Evolutionary conservation across 257 asterid species (phyloP).

Genomic region (Pogostemon cablin): DNA sequence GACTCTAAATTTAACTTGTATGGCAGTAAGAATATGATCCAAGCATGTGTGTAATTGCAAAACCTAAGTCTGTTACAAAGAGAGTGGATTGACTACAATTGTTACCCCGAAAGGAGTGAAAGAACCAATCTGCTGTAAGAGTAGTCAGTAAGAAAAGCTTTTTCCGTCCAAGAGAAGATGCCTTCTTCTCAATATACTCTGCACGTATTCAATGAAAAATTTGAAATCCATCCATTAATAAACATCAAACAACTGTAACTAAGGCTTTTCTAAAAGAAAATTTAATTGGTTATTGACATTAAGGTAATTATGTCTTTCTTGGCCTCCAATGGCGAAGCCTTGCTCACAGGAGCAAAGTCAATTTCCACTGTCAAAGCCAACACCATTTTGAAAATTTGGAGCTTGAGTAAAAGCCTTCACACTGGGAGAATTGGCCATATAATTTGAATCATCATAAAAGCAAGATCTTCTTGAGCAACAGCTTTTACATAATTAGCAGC

Average conservation of each 20-base stretch:
- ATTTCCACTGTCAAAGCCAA: slow-evolving; percentile 87
- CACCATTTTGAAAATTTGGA: slow-evolving; percentile 88
- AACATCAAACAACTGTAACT: slow-evolving; percentile 1
- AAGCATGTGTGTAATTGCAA: background rate
- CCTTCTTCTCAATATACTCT: slow-evolving; percentile 95
- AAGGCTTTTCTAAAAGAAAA: slow-evolving; percentile 12
- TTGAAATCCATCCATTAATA: slow-evolving; percentile 3
- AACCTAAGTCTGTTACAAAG: too few species aligned
- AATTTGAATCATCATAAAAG: slow-evolving; percentile 41
- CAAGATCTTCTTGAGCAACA: slow-evolving; percentile 63
- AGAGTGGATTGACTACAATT: background rate
- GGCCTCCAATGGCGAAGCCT: slow-evolving; percentile 97
- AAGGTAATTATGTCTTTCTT: slow-evolving; percentile 54
- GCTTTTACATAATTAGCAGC: slow-evolving; percentile 96
- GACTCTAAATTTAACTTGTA: background rate
- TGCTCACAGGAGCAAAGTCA: slow-evolving; percentile 89
- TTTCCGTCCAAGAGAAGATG: slow-evolving; percentile 75
- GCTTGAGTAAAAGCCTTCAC: slow-evolving; percentile 49
- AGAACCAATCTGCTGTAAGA: slow-evolving; percentile 89
- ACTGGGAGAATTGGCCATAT: slow-evolving; percentile 38
- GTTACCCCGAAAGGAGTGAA: background rate
- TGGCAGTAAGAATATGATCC: background rate
- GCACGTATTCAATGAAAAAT: slow-evolving; percentile 30
- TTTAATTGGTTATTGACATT: slow-evolving; percentile 9
- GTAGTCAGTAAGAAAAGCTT: slow-evolving; percentile 87